Conservation (phyloP, 129 eudicot genomes). For the Oenanthe sinensis region DNA sequence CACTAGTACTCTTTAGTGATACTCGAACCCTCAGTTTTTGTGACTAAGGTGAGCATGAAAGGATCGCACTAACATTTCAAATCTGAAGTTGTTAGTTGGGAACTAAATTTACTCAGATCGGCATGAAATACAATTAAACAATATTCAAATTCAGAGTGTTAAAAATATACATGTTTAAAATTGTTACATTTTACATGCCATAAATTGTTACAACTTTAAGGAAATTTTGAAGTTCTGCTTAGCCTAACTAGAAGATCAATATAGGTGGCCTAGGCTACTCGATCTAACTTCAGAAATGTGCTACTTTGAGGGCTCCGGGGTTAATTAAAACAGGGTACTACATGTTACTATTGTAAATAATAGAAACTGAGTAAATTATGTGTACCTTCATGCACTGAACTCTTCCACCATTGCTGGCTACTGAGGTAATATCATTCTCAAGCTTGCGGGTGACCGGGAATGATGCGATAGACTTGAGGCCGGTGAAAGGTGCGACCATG, state of each 20-base stretch:
- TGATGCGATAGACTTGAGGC: slow-evolving; percentile 41
- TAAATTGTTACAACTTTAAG: neutral
- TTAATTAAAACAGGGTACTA: no score
- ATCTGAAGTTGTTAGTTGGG: neutral
- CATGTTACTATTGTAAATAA: neutral
- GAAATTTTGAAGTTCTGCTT: neutral
- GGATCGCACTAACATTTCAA: no score
- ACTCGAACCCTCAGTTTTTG: no score
- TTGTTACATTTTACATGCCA: no score
- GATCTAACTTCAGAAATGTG: neutral
- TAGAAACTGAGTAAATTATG: neutral
- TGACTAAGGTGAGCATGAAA: no score
- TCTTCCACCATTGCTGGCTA: slow-evolving; percentile 52
- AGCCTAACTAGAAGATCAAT: neutral
- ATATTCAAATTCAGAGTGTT: no score
- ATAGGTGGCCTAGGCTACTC: neutral
- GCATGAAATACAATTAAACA: neutral
- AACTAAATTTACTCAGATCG: neutral
- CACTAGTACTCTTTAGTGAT: no score
- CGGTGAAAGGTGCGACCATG: slow-evolving; percentile 59
- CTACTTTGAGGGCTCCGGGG: neutral
- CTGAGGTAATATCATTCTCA: slow-evolving; percentile 32
- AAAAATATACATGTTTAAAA: no score
- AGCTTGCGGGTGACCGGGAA: slow-evolving; percentile 54
- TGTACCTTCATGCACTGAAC: slow-evolving; percentile 71